phyloP scores from a whole-genome alignment of 2,329 filamentous ascomycete species.

The Colletotrichum paranaense region DNA sequence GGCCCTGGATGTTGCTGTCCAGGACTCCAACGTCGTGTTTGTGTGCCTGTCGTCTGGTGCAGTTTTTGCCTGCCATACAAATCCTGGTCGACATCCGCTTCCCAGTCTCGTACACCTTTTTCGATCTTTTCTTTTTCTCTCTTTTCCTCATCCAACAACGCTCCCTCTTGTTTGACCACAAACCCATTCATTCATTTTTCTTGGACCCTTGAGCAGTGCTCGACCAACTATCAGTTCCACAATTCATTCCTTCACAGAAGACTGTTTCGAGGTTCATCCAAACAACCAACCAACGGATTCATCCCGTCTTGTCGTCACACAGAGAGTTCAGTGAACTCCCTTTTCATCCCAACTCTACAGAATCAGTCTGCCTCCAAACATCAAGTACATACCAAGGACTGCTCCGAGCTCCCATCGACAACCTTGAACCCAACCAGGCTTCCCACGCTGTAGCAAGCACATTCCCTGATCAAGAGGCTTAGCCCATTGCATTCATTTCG shows the following conservation, averaged over 20 bases:
- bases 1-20: background rate
- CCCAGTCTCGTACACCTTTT: background rate
- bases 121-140: slow-evolving; percentile 12
- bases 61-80: slow-evolving; percentile 27
- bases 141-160: slow-evolving; percentile 25
- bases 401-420: slow-evolving; percentile 28
- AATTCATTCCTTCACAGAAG: slow-evolving; percentile 33
- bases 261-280: slow-evolving; percentile 28
- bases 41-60: background rate
- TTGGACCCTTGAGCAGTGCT: slow-evolving; percentile 34
- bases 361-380: slow-evolving; percentile 11
- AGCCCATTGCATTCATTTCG: slow-evolving; percentile 33
- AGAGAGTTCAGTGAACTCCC: slow-evolving; percentile 36
- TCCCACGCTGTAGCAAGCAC: slow-evolving; percentile 26
- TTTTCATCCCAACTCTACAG: slow-evolving; percentile 27
- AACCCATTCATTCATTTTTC: slow-evolving; percentile 34
- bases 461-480: slow-evolving; percentile 31
- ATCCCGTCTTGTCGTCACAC: slow-evolving; percentile 21
- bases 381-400: slow-evolving; percentile 24
- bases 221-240: slow-evolving; percentile 27
- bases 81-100: slow-evolving; percentile 31
- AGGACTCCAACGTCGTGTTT: background rate
- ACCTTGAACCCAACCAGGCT: slow-evolving; percentile 15
- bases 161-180: slow-evolving; percentile 33
- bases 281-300: slow-evolving; percentile 19